phyloP scores from a whole-genome alignment of 169 alveolate species.

The Eimeria acervulina region DNA sequence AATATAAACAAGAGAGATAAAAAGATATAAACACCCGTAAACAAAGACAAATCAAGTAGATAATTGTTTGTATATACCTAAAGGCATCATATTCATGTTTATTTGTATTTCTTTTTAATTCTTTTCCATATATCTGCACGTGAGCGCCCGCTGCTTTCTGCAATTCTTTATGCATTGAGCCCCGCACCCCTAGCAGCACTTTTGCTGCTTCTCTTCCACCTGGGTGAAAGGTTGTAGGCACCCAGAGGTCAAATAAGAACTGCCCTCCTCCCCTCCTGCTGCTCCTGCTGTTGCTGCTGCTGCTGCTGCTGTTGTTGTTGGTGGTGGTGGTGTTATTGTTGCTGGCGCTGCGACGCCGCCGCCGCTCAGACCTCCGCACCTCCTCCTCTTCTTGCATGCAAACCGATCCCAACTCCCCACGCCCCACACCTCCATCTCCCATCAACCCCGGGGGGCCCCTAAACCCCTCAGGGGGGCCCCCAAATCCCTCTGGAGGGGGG shows the following conservation, averaged over 20 bases:
- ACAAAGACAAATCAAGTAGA: not conserved
- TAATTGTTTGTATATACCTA: slow-evolving; percentile 9
- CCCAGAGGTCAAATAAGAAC: slow-evolving; percentile 79
- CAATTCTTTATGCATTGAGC: slow-evolving; percentile 77
- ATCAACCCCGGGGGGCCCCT: not conserved
- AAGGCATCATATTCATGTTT: slow-evolving; percentile 74
- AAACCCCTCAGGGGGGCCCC: not conserved
- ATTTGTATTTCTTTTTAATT: slow-evolving; percentile 24
- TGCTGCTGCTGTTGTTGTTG: not conserved
- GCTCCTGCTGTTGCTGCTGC: slow-evolving; percentile 8
- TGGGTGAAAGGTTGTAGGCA: slow-evolving; percentile 81
- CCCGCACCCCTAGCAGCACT: slow-evolving; percentile 74
- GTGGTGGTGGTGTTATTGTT: not conserved
- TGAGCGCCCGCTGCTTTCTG: slow-evolving; percentile 68
- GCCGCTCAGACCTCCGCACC: too few relatives aligned
- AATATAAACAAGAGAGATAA: not conserved
- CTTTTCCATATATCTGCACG: slow-evolving; percentile 72
- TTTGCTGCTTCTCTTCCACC: slow-evolving; percentile 44
- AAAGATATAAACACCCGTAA: not conserved
- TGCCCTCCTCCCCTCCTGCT: slow-evolving; percentile 1
- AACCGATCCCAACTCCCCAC: not conserved
- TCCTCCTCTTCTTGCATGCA: not conserved
- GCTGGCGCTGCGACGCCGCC: not conserved
- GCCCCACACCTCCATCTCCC: not conserved
- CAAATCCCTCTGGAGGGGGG: not conserved